A percentile compares a stretch with the other conserved stretches of the same genome.
Evolutionary conservation across 306 rosid species (phyloP).

Genomic region (Cucumis melo): DNA sequence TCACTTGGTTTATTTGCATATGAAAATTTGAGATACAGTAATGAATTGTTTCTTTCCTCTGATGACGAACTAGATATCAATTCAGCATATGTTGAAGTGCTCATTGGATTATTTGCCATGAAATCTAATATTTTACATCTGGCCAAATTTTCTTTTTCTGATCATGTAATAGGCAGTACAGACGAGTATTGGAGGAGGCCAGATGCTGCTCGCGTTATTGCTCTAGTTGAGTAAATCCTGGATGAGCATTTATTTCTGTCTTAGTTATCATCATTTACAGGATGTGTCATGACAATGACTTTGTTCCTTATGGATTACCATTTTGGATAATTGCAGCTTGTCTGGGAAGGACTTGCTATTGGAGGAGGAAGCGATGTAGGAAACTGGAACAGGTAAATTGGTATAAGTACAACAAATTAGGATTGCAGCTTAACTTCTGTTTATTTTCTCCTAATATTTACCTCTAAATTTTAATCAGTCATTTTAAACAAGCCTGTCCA

Average conservation of each 20-base stretch:
- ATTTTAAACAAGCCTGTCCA: not conserved
- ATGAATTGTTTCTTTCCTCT: no score
- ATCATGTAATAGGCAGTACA: slow-evolving; percentile 62
- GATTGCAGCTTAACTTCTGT: not conserved
- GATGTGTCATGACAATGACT: not conserved
- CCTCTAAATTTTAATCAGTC: not conserved
- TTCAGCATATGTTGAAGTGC: not conserved
- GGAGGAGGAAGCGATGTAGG: slow-evolving; percentile 80
- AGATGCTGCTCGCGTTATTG: slow-evolving; percentile 85
- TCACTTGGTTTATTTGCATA: not conserved
- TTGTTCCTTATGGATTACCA: not conserved
- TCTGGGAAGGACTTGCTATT: slow-evolving; percentile 93
- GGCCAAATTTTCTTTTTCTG: not conserved
- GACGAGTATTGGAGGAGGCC: slow-evolving; percentile 91
- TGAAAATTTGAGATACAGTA: no score
- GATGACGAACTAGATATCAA: not conserved
- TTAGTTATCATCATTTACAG: not conserved
- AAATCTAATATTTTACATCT: not conserved
- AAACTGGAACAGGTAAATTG: slow-evolving; percentile 63
- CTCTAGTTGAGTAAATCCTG: slow-evolving; percentile 41
- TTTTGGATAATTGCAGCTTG: slow-evolving; percentile 42
- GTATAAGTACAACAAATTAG: not conserved
- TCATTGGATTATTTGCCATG: not conserved
- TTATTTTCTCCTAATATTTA: not conserved
- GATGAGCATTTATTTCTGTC: not conserved